These are phyloP conservation scores for Sporodiniella umbellata DNA, from an alignment of 371 early-diverging fungal genomes.

Conservation along the genomic window DNA sequence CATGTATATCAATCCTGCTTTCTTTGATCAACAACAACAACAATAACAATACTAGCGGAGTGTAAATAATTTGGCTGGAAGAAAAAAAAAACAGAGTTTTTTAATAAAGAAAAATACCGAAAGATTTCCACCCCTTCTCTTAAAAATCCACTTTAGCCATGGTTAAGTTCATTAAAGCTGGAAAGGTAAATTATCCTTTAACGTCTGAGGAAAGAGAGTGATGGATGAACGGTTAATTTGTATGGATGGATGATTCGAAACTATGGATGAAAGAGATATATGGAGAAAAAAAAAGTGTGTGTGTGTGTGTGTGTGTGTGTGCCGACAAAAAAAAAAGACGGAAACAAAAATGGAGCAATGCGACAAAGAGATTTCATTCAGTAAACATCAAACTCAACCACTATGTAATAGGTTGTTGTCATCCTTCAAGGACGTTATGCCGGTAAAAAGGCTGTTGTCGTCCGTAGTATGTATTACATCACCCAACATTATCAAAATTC, in stretches of 20 bases:
- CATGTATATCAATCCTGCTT: conserved; percentile 52
- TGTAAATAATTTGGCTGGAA: not conserved
- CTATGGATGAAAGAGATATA: not conserved
- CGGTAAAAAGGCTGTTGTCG: conserved; percentile 98
- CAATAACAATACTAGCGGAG: conserved; percentile 10
- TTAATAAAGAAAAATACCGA: not conserved
- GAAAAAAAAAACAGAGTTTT: not conserved
- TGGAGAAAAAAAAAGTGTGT: not conserved
- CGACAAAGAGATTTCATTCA: not conserved
- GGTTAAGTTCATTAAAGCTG: conserved; percentile 80
- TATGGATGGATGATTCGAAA: conserved; percentile 1
- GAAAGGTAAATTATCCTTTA: conserved; percentile 43
- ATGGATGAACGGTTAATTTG: not conserved
- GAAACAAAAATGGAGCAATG: too few species aligned
- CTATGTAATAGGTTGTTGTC: conserved; percentile 79
- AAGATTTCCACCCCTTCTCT: conserved; percentile 27
- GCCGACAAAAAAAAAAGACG: conserved; percentile 1
- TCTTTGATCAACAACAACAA: conserved; percentile 42
- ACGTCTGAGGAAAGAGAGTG: not conserved
- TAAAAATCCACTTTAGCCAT: conserved; percentile 37
- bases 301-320: too few species aligned
- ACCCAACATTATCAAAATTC: not conserved
- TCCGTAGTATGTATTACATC: conserved; percentile 61
- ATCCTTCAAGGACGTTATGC: conserved; percentile 96
- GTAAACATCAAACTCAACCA: not conserved